phyloP scores from a whole-genome alignment of 176 grass and related monocot species.

The Carex cristatella region DNA sequence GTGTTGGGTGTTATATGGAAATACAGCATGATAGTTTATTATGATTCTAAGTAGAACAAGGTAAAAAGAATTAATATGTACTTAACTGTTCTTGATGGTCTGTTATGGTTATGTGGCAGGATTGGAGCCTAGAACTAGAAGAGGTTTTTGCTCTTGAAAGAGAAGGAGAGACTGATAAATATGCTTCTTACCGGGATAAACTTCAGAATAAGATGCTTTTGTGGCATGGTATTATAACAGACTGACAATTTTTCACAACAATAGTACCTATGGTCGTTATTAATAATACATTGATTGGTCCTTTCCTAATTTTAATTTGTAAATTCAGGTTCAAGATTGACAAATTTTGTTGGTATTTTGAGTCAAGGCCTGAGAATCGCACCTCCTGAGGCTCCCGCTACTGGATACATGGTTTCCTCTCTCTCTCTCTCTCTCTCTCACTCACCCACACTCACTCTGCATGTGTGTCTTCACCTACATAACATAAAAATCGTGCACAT shows the following conservation, averaged over 20 bases:
- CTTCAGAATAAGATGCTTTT: conserved; percentile 94
- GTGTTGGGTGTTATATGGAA: not conserved
- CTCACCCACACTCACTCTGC: not conserved
- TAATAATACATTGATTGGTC: not conserved
- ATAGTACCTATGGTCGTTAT: not conserved
- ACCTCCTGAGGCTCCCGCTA: conserved; percentile 84
- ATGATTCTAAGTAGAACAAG: not conserved
- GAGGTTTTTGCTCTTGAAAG: conserved; percentile 85
- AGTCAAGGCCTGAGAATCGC: conserved; percentile 97
- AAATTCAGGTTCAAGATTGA: conserved; percentile 84
- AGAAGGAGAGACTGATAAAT: conserved; percentile 74
- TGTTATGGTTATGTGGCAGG: conserved; percentile 37
- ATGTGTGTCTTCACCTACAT: not conserved
- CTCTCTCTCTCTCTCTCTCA: conserved; percentile 6
- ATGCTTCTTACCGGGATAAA: conserved; percentile 59
- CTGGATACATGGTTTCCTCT: conserved; percentile 83
- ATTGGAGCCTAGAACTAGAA: conserved; percentile 87
- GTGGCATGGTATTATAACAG: conserved; percentile 64
- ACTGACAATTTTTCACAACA: not conserved
- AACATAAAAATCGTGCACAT: not conserved
- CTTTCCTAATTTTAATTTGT: conserved; percentile 16
- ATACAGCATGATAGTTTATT: not conserved
- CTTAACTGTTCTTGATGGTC: not conserved
- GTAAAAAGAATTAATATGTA: not conserved
- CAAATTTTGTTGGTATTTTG: conserved; percentile 91